phyloP scores from a whole-genome alignment of 805 yeast genomes.

The Ogataea henricii region DNA sequence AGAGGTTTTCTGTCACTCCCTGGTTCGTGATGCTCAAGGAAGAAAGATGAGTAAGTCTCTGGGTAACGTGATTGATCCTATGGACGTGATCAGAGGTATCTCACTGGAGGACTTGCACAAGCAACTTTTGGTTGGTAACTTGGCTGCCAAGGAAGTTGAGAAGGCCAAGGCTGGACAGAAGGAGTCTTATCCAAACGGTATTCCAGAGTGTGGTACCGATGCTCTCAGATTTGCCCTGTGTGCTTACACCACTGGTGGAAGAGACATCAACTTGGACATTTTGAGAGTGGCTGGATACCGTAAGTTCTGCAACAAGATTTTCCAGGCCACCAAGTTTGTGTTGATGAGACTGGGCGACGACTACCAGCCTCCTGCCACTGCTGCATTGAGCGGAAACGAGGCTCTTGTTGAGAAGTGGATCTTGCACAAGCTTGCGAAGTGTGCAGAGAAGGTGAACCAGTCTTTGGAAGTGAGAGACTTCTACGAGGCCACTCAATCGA shows the following conservation, averaged over 20 bases:
- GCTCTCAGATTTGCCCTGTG: slow-evolving; percentile 97
- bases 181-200: slow-evolving; percentile 91
- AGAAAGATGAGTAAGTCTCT: slow-evolving; percentile 98
- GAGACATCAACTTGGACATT: slow-evolving; percentile 95
- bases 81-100: slow-evolving; percentile 90
- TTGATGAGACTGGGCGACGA: slow-evolving; percentile 89
- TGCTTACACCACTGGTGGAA: slow-evolving; percentile 98
- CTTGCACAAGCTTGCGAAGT: slow-evolving; percentile 75
- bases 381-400: slow-evolving; percentile 68
- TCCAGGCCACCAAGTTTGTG: slow-evolving; percentile 97
- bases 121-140: slow-evolving; percentile 76
- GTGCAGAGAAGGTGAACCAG: slow-evolving; percentile 64
- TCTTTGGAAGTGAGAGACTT: slow-evolving; percentile 84
- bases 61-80: slow-evolving; percentile 96
- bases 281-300: slow-evolving; percentile 98
- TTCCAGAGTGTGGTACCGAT: slow-evolving; percentile 99
- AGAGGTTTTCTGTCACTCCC: slow-evolving; percentile 97
- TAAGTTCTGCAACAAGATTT: slow-evolving; percentile 98
- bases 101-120: slow-evolving; percentile 76
- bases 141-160: slow-evolving; percentile 84
- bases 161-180: slow-evolving; percentile 88
- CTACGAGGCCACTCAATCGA: slow-evolving; percentile 79
- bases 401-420: slow-evolving; percentile 97
- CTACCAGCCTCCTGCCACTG: slow-evolving; percentile 74
- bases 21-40: slow-evolving; percentile 98